phyloP scores from a whole-genome alignment of 2,329 filamentous ascomycete genomes.

The Aspergillus sp. region DNA sequence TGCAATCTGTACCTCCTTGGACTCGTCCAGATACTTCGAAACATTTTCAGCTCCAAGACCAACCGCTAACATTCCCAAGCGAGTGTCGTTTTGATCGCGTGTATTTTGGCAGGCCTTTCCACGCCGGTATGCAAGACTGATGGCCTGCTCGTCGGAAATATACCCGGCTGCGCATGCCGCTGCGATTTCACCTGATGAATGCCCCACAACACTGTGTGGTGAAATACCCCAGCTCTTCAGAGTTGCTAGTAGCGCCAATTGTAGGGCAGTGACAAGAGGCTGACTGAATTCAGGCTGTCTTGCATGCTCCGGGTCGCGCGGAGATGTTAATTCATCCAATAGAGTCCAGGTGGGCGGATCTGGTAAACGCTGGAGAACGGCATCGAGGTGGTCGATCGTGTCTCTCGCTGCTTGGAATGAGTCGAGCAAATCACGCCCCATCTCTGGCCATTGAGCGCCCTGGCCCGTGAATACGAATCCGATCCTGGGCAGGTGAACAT shows the following conservation, averaged over 20 bases:
- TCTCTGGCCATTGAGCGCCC: constrained; percentile 24
- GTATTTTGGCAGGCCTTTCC: constrained; percentile 21
- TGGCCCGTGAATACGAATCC: constrained; percentile 23
- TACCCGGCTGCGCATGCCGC: constrained; percentile 50
- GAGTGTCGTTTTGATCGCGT: background rate
- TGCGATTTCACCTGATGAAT: constrained; percentile 52
- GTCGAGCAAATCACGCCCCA: constrained; percentile 13
- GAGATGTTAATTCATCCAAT: constrained; percentile 9
- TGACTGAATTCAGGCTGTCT: constrained; percentile 9
- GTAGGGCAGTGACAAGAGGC: constrained; percentile 19
- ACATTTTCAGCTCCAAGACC: constrained; percentile 12
- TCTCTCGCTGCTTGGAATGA: background rate
- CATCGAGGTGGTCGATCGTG: constrained; percentile 1
- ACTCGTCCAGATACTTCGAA: constrained; percentile 1
- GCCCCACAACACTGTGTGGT: constrained; percentile 39
- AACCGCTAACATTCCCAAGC: constrained; percentile 18
- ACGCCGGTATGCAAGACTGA: constrained; percentile 46
- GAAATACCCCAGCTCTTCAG: constrained; percentile 7
- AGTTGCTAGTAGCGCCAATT: constrained; percentile 16
- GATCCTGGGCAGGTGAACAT: background rate
- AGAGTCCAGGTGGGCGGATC: constrained; percentile 11
- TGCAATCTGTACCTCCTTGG: constrained; percentile 10
- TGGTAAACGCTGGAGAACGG: constrained; percentile 1
- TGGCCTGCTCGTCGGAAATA: constrained; percentile 40
- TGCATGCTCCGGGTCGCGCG: background rate